Evolutionary conservation across 768 basidiomycete species (phyloP), one percentile per base, ranked within the genome.

Genomic region (Mycena polygramma): DNA sequence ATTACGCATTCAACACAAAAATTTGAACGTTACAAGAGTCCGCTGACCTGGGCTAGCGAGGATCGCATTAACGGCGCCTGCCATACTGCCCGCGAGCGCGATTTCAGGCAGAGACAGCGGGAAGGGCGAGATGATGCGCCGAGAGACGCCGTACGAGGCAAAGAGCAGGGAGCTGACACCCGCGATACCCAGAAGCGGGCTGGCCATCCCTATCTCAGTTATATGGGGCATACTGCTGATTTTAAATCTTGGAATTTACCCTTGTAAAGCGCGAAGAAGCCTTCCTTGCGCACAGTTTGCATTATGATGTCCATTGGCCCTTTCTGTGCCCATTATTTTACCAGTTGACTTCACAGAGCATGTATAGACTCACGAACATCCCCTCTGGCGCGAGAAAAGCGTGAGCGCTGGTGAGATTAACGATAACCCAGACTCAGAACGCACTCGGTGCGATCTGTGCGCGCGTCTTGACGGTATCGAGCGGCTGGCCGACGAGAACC

Each of bases 131-230:
- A 99, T 86, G 57, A 96, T 79, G 22, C 94, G 90, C 75, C 92
- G 83, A 4, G 95, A 94, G 22, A 87, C 83, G n/a, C 89, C 92
- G 75, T 97, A 98, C 0, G 96, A 91, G 0, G 94, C 93, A 82
- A 99, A 99, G 15, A 99, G 88, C 15, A 99, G 87, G 5, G 96
- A 97, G 82, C 98, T 99, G 75, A 99, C 97, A 11, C 94, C 97
- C 2, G 97, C 95, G 35, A 99, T 93, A 20, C 98, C 98, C 52
- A 98, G 67, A 11, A 99, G 86, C 0, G 98, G 97, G 62, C 93
- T 95, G 1, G 91, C 86, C 95, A 96, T 97, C 45, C 96, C 95
- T 95, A 19, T 20, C 6, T 20, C 10, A 22, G 39, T 66, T 37
- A n/a, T 15, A 30, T 30, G 30, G 30, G 30, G 6, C 24, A 37